A percentile compares a stretch with the other conserved stretches of the same genome.
phyloP scores from a whole-genome alignment of 176 grass and related monocot species.

The Paspalum notatum region DNA sequence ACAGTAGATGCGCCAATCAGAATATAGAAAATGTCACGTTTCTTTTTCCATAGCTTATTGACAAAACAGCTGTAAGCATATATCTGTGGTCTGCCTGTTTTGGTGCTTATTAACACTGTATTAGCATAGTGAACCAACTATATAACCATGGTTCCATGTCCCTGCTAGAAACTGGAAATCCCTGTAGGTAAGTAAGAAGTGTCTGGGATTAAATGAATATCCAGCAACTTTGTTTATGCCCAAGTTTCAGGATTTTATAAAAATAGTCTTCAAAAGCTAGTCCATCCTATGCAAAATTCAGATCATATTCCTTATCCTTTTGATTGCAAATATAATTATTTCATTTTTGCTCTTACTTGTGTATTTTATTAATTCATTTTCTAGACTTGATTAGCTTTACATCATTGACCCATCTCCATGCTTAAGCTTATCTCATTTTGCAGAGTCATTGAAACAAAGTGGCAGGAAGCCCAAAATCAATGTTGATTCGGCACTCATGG shows the following conservation, averaged over 20 bases:
- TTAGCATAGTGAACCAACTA: background rate
- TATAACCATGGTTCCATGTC: background rate
- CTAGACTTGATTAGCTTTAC: background rate
- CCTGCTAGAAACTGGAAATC: background rate
- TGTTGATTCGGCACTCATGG: slow-evolving; percentile 65
- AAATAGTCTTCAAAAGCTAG: background rate
- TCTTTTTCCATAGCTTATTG: background rate
- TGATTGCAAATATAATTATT: background rate
- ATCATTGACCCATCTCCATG: slow-evolving; percentile 24
- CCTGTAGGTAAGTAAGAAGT: background rate
- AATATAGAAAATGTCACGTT: background rate
- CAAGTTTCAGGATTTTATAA: background rate
- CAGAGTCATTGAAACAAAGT: slow-evolving; percentile 60
- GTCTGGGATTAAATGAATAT: background rate
- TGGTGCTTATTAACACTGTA: background rate
- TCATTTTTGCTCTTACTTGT: background rate
- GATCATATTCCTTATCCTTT: slow-evolving; percentile 7
- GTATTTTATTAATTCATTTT: slow-evolving; percentile 8
- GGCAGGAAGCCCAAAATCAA: slow-evolving; percentile 49
- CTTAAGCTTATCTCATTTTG: slow-evolving; percentile 39
- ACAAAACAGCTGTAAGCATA: background rate
- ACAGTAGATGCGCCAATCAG: background rate
- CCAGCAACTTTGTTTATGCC: background rate
- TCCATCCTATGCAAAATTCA: background rate
- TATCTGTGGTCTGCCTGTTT: background rate